These are phyloP conservation scores for Corniculantispora saksenae DNA, from an alignment of 2,329 filamentous ascomycete species.

Conservation along the genomic window DNA sequence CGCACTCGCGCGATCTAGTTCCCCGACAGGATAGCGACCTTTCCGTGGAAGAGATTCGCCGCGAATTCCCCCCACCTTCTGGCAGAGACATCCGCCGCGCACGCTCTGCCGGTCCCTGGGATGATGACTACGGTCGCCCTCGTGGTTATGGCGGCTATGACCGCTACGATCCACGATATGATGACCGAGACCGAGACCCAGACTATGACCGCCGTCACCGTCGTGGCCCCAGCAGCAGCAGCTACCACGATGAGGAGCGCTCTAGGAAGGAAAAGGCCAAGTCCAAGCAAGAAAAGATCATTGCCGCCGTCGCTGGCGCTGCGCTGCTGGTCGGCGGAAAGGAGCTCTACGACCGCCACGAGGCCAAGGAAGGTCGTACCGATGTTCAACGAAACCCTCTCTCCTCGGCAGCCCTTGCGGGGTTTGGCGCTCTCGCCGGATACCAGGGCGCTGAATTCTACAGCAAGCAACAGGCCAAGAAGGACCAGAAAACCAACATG, in stretches of 20 bases:
- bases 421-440: conserved; percentile 63
- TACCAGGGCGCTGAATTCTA: conserved; percentile 66
- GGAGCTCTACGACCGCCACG: conserved; percentile 64
- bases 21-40: conserved; percentile 71
- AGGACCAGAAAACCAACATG: conserved; percentile 55
- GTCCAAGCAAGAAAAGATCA: conserved; percentile 65
- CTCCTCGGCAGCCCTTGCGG: conserved; percentile 61
- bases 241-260: conserved; percentile 61
- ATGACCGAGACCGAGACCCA: conserved; percentile 34
- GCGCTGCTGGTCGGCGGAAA: conserved; percentile 66
- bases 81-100: conserved; percentile 58
- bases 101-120: conserved; percentile 65
- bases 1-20: conserved; percentile 54
- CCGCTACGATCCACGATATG: conserved; percentile 39
- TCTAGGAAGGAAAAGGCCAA: conserved; percentile 51
- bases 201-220: conserved; percentile 46
- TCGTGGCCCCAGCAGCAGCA: conserved; percentile 48
- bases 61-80: conserved; percentile 77
- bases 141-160: conserved; percentile 49
- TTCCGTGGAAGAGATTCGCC: conserved; percentile 77
- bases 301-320: conserved; percentile 65
- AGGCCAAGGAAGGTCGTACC: conserved; percentile 52
- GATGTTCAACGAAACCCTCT: conserved; percentile 60
- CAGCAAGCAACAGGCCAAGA: conserved; percentile 60
- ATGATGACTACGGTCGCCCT: conserved; percentile 51